Conservation (phyloP, 1,284 basidiomycete genomes). For the Ustilago hordei region DNA sequence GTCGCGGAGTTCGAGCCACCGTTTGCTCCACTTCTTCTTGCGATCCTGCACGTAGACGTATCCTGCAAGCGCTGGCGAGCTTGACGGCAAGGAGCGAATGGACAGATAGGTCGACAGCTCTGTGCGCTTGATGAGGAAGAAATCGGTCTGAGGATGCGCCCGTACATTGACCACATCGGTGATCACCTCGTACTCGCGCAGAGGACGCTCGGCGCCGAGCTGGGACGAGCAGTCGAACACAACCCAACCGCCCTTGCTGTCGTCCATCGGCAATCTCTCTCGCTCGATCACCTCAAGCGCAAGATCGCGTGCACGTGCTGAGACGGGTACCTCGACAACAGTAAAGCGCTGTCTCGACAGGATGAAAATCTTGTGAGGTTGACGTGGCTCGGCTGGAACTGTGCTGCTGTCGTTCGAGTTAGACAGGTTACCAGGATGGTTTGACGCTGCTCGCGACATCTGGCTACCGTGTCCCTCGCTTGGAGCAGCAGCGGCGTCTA, state of each 20-base stretch:
- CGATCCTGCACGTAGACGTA: conserved; percentile 63
- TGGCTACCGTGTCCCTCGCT: conserved; percentile 8
- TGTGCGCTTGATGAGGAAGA: conserved; percentile 63
- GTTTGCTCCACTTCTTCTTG: conserved; percentile 63
- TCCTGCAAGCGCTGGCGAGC: conserved; percentile 61
- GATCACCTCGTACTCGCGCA: conserved; percentile 68
- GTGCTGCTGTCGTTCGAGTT: conserved; percentile 14
- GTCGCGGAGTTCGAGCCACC: conserved; percentile 68
- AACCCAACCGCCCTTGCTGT: conserved; percentile 60
- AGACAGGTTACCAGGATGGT: conserved; percentile 4
- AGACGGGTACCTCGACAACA: conserved; percentile 45
- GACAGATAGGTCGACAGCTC: conserved; percentile 60
- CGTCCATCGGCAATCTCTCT: conserved; percentile 54
- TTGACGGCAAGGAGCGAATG: conserved; percentile 53
- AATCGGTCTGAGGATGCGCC: conserved; percentile 48
- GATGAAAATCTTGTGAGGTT: conserved; percentile 56
- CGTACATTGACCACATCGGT: conserved; percentile 55
- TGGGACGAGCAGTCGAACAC: conserved; percentile 62
- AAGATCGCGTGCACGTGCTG: conserved; percentile 58
- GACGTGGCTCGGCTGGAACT: conserved; percentile 10
- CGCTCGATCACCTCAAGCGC: conserved; percentile 52
- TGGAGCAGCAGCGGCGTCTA: conserved; percentile 5
- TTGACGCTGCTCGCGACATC: conserved; percentile 21
- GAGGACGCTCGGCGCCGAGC: conserved; percentile 64
- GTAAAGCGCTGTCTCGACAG: conserved; percentile 56